Base-by-base conservation (phyloP, 2,329 filamentous ascomycete species). In the Aspergillus fumigatiaffinis region DNA sequence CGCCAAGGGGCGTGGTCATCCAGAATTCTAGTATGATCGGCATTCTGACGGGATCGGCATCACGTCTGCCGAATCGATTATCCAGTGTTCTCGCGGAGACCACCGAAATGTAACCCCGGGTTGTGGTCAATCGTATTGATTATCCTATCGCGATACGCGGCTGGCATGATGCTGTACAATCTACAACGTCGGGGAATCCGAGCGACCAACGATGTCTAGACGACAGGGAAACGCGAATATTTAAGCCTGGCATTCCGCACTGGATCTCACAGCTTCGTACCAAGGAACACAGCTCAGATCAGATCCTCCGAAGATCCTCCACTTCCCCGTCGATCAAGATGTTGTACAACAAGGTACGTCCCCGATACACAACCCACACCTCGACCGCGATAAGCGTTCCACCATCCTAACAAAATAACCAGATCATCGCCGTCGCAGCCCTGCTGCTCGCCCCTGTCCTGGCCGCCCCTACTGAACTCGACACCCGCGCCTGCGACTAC, bases 401-500 rank as follows among this genome's bases (percentile, higher is more conserved):
- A 49, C 12, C 38, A 23, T 29, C n/a, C 50, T 57, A 48, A 58
- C 32, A 10, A 32, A 29, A 17, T 32, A 21, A 21, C 41, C 14
- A 58, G 49, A 41, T 52, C 48, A 28, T 55, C 29, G 47, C 56
- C 42, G 38, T 59, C 38, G 28, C 57, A 23, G 52, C 60, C 53
- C 54, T 71, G 52, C 57, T 71, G 55, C 47, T 70, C 21, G 51
- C 63, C n/a, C 52, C 57, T 20, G 32, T 61, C 23, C 26, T 71
- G 51, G 66, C 71, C 23, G 66, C 65, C 17, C 69, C 74, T 12
- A 50, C 72, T 8, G 58, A 63, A 8, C 25, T 77, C 48, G 65
- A 72, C 25, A 60, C 74, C 63, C 71, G 78, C 61, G 73, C 78
- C 67, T 77, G 81, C 66, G 72, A 74, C 71, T 76, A 80, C 44